These are phyloP conservation scores for Coemansia sp. DNA, from an alignment of 192 early-diverging fungal genomes.

Conservation along the genomic window DNA sequence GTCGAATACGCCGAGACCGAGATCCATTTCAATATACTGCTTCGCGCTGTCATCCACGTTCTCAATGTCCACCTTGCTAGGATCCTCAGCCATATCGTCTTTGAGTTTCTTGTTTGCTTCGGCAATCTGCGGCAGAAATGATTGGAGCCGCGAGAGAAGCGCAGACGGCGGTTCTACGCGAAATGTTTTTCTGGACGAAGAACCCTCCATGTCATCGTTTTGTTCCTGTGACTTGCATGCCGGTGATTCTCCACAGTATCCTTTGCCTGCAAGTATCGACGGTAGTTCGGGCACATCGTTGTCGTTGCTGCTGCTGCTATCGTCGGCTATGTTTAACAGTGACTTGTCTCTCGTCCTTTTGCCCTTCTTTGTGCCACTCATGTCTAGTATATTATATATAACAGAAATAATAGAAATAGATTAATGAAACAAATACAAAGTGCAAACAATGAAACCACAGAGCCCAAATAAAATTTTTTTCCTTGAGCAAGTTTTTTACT, in stretches of 20 bases:
- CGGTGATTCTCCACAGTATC: not conserved
- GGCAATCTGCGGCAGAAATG: slow-evolving; percentile 52
- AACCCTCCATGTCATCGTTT: not conserved
- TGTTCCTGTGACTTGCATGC: slow-evolving; percentile 6
- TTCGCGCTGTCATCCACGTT: slow-evolving; percentile 34
- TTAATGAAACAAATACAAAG: slow-evolving; percentile 5
- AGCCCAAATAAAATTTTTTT: not conserved
- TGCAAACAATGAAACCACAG: not conserved
- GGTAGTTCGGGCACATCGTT: slow-evolving; percentile 4
- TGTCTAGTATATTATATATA: not conserved
- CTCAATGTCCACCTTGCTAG: slow-evolving; percentile 41
- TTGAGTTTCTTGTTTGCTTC: slow-evolving; percentile 46
- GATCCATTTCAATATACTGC: slow-evolving; percentile 55
- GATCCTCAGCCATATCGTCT: slow-evolving; percentile 30
- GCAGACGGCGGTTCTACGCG: slow-evolving; percentile 44
- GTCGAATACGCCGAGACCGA: slow-evolving; percentile 49
- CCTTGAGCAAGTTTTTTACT: too few species aligned
- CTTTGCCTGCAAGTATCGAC: slow-evolving; percentile 4
- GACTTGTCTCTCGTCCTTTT: slow-evolving; percentile 1
- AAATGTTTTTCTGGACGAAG: slow-evolving; percentile 26
- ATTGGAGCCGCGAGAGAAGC: slow-evolving; percentile 42
- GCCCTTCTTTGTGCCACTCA: not conserved
- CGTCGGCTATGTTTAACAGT: slow-evolving; percentile 22
- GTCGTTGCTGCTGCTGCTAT: not conserved
- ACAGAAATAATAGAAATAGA: slow-evolving; percentile 4